These are phyloP conservation scores for Cryptomeria japonica DNA, from an alignment of 75 land plant genomes.

Conservation along the genomic window DNA sequence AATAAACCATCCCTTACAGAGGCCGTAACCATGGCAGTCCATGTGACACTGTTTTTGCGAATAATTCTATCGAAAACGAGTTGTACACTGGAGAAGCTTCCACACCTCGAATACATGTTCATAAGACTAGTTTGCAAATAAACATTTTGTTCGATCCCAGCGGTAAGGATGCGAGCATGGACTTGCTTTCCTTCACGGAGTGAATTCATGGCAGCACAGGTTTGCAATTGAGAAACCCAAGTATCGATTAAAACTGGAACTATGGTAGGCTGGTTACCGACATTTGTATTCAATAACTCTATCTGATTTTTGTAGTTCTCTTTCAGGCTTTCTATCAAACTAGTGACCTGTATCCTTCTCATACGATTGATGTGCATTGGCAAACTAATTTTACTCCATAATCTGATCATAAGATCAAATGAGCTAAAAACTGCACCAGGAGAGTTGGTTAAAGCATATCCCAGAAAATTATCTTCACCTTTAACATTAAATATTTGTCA, in stretches of 20 bases:
- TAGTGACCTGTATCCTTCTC: too few species aligned
- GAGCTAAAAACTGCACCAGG: too few species aligned
- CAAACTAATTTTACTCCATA: too few species aligned
- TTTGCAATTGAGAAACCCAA: background rate
- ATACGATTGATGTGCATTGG: too few species aligned
- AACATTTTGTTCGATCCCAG: background rate
- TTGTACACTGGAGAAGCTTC: slow-evolving; percentile 17
- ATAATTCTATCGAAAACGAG: slow-evolving; percentile 10
- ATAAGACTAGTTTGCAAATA: slow-evolving; percentile 2
- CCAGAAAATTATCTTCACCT: too few species aligned
- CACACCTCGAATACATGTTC: slow-evolving; percentile 20
- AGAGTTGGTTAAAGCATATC: too few species aligned
- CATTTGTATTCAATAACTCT: background rate
- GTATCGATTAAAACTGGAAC: background rate
- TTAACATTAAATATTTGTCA: too few species aligned
- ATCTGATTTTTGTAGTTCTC: background rate
- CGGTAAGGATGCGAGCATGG: background rate
- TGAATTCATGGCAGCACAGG: slow-evolving; percentile 2
- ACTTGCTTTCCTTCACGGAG: slow-evolving; percentile 4
- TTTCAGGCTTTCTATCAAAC: too few species aligned
- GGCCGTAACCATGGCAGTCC: slow-evolving; percentile 18
- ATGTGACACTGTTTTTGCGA: slow-evolving; percentile 4
- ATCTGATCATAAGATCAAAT: too few species aligned
- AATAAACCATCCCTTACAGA: background rate
- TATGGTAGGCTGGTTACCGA: background rate